Evolutionary conservation across 331 rosid species (phyloP).

Genomic region (Malus hybrid): DNA sequence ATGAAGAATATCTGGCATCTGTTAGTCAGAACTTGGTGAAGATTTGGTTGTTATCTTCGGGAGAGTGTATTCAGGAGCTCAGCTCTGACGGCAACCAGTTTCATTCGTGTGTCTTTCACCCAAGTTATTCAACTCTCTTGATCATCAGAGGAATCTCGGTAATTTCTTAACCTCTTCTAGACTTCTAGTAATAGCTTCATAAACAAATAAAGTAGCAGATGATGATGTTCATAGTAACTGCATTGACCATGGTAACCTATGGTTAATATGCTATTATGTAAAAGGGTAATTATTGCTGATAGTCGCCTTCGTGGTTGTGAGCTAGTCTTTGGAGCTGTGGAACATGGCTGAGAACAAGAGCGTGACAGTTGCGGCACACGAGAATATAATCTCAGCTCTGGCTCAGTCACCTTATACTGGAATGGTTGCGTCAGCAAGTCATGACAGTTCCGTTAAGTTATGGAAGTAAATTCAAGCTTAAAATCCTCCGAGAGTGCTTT

Average conservation of each 20-base stretch:
- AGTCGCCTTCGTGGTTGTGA: background rate
- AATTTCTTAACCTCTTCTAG: background rate
- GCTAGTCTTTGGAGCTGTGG: constrained; percentile 86
- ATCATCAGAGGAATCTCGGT: constrained; percentile 58
- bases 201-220: no score
- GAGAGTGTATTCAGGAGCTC: constrained; percentile 76
- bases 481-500: background rate
- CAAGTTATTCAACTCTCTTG: constrained; percentile 70
- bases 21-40: constrained; percentile 66
- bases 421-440: constrained; percentile 86
- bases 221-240: no score
- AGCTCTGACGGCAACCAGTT: constrained; percentile 55
- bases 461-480: constrained; percentile 48
- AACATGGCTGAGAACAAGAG: constrained; percentile 71
- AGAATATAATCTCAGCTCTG: constrained; percentile 65
- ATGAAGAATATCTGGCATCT: constrained; percentile 74
- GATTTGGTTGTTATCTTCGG: constrained; percentile 65
- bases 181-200: background rate
- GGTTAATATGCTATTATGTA: background rate
- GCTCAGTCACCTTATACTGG: constrained; percentile 70
- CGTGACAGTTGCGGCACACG: constrained; percentile 72
- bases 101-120: constrained; percentile 78
- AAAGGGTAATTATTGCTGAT: background rate
- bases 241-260: no score
- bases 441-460: constrained; percentile 76